Conservation (phyloP, 2,329 filamentous ascomycete genomes). For the Colletotrichum sojae region DNA sequence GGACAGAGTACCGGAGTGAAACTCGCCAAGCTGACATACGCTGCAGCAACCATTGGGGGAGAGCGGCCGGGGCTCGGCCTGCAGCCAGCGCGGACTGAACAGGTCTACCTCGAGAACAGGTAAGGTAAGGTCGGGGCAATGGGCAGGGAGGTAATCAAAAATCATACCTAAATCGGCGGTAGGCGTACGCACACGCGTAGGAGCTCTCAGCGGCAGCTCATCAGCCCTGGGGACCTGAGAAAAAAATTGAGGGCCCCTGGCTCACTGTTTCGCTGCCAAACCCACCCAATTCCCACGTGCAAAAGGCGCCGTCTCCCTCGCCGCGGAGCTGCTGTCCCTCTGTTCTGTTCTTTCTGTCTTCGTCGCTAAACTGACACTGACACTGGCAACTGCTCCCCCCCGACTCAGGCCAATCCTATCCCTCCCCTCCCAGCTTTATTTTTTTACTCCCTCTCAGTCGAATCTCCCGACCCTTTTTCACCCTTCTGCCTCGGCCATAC, state of each 20-base stretch:
- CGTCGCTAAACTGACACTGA: slow-evolving; percentile 9
- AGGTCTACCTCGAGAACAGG: not conserved
- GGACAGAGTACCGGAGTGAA: slow-evolving; percentile 15
- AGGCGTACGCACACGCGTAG: not conserved
- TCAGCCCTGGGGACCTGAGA: slow-evolving; percentile 11
- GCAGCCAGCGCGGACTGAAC: not conserved
- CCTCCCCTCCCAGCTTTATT: slow-evolving; percentile 9
- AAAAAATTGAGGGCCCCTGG: slow-evolving; percentile 35
- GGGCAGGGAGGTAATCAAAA: too few species aligned
- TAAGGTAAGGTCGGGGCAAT: too few species aligned
- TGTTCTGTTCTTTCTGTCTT: slow-evolving; percentile 13
- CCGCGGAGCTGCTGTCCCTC: slow-evolving; percentile 10
- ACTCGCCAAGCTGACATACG: slow-evolving; percentile 30
- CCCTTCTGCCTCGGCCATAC: slow-evolving; percentile 31
- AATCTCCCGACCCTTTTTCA: slow-evolving; percentile 4
- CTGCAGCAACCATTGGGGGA: slow-evolving; percentile 27
- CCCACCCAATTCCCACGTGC: slow-evolving; percentile 40
- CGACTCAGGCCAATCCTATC: slow-evolving; percentile 25
- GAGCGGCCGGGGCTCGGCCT: slow-evolving; percentile 9
- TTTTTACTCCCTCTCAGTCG: not conserved
- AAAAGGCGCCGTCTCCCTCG: slow-evolving; percentile 40
- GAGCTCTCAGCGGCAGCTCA: slow-evolving; percentile 22
- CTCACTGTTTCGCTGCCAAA: slow-evolving; percentile 34
- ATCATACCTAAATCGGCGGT: not conserved
- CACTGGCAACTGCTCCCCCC: slow-evolving; percentile 1